phyloP scores from a whole-genome alignment of 2,329 filamentous ascomycete species.

The Hymenoscyphus occultus region DNA sequence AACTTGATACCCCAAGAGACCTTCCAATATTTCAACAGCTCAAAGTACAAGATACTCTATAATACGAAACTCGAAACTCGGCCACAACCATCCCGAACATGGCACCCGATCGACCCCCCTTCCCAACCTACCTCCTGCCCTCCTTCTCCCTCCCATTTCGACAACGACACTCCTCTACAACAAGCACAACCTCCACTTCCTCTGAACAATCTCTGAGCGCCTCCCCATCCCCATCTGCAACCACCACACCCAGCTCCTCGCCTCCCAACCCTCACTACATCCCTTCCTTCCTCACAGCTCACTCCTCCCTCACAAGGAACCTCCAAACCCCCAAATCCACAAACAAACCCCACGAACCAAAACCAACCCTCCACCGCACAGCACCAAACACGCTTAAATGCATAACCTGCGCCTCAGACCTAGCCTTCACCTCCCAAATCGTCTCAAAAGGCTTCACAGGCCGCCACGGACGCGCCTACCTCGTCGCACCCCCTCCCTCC shows the following conservation, averaged over 20 bases:
- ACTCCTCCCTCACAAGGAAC: constrained; percentile 27
- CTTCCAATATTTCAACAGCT: not conserved
- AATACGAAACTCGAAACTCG: not conserved
- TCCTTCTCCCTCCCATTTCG: constrained; percentile 47
- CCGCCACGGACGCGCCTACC: constrained; percentile 60
- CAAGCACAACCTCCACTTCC: constrained; percentile 26
- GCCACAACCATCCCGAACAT: constrained; percentile 16
- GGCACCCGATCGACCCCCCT: constrained; percentile 34
- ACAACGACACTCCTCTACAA: constrained; percentile 38
- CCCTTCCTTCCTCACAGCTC: constrained; percentile 15
- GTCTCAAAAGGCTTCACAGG: constrained; percentile 66
- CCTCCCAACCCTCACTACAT: constrained; percentile 23
- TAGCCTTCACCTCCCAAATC: constrained; percentile 60
- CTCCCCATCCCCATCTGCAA: constrained; percentile 36
- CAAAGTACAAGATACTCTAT: not conserved
- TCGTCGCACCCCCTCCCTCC: constrained; percentile 46
- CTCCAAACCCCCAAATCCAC: constrained; percentile 28
- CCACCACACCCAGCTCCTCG: constrained; percentile 28
- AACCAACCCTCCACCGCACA: constrained; percentile 35
- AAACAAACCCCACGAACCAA: not conserved
- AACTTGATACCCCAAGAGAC: not conserved
- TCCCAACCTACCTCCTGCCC: constrained; percentile 52
- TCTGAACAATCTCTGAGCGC: constrained; percentile 38
- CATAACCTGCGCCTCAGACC: constrained; percentile 54
- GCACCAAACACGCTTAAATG: constrained; percentile 57